These are phyloP conservation scores for Rhizophora mangle DNA, from an alignment of 345 rosid species.

Conservation along the genomic window DNA sequence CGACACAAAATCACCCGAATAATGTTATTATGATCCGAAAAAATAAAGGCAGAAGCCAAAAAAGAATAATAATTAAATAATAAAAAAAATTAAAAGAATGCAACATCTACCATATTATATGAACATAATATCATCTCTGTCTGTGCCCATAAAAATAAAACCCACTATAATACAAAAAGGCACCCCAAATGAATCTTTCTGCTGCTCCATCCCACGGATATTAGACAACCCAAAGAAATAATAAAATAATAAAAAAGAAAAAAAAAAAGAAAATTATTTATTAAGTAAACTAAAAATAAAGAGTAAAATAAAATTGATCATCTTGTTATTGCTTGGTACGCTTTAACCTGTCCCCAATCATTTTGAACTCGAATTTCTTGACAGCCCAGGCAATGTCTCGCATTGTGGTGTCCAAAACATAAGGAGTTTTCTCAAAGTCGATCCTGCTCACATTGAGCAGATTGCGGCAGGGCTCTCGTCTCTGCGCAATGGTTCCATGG, in stretches of 20 bases:
- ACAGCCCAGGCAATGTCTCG: constrained; percentile 45
- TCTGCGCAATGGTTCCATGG: constrained; percentile 74
- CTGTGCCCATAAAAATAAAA: neutral
- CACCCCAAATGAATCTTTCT: constrained; percentile 4
- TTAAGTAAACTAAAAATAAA: neutral
- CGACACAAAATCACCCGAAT: constrained; percentile 3
- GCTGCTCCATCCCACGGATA: constrained; percentile 6
- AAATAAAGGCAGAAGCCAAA: neutral
- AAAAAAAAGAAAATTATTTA: neutral
- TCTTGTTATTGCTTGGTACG: constrained; percentile 66
- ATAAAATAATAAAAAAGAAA: neutral
- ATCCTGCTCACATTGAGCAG: constrained; percentile 43
- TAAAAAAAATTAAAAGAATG: neutral
- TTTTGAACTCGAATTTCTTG: constrained; percentile 67
- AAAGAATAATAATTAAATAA: neutral
- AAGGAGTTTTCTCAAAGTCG: constrained; percentile 55
- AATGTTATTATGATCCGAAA: neutral
- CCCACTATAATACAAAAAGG: constrained; percentile 9
- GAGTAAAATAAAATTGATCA: neutral
- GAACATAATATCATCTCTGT: neutral
- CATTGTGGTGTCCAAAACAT: constrained; percentile 64
- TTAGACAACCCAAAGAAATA: neutral
- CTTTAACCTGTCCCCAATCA: constrained; percentile 57
- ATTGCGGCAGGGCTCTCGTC: constrained; percentile 68
- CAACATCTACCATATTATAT: neutral